These are phyloP conservation scores for Ophiosphaerella narmari DNA, from an alignment of 2,329 filamentous ascomycete genomes.

Conservation along the genomic window DNA sequence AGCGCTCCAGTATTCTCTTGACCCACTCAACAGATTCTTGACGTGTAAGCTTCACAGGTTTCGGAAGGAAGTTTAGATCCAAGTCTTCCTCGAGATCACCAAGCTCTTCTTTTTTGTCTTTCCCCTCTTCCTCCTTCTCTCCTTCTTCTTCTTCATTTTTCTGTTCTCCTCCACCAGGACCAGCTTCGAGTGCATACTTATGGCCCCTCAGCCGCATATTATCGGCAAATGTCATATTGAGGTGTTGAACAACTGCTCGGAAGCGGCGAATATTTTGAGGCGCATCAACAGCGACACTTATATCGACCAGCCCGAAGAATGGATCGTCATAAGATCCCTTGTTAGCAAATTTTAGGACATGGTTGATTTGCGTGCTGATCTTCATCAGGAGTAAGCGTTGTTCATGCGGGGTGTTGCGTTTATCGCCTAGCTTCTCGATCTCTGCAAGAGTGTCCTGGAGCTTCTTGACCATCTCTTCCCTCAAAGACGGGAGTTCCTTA, in stretches of 20 bases:
- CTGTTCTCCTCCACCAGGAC: no score
- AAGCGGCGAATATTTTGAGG: conserved; percentile 52
- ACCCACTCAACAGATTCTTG: conserved; percentile 49
- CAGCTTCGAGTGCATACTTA: no score
- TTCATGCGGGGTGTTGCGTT: conserved; percentile 52
- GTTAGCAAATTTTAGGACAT: conserved; percentile 52
- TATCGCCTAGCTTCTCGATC: conserved; percentile 56
- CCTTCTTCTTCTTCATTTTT: no score
- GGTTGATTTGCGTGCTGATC: conserved; percentile 53
- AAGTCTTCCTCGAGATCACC: no score
- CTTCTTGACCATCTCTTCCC: conserved; percentile 37
- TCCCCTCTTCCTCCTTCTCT: no score
- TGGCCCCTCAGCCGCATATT: conserved; percentile 46
- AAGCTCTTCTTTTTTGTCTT: no score
- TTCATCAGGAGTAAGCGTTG: conserved; percentile 56
- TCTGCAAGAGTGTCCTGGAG: conserved; percentile 25
- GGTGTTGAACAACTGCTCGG: conserved; percentile 59
- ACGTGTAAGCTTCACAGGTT: background rate
- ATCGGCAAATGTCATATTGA: conserved; percentile 54
- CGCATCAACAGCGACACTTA: conserved; percentile 18
- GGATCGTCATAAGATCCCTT: conserved; percentile 58
- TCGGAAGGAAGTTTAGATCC: conserved; percentile 11
- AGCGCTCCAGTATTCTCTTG: conserved; percentile 45
- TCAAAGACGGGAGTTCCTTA: conserved; percentile 42
- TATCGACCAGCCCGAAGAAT: conserved; percentile 54